These are phyloP conservation scores for Phanerochaete sordida DNA, from an alignment of 768 basidiomycete genomes.

Conservation along the genomic window DNA sequence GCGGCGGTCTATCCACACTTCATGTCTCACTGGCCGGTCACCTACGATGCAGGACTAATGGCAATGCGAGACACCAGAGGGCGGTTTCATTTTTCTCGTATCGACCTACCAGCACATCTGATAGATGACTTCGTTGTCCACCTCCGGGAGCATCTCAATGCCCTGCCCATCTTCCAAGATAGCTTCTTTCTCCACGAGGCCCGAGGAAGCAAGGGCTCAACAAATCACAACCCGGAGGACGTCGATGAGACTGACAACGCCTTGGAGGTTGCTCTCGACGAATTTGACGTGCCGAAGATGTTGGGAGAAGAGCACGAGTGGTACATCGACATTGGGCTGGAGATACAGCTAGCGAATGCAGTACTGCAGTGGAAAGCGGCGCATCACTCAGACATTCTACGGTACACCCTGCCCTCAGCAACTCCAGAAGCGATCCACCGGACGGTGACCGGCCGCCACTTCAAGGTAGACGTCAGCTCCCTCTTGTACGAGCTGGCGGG, in stretches of 20 bases:
- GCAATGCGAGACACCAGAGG: background rate
- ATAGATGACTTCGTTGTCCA: background rate
- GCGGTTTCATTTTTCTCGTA: background rate
- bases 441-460: background rate
- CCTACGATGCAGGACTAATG: background rate
- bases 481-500: background rate
- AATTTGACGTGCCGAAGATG: background rate
- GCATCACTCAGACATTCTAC: background rate
- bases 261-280: background rate
- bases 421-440: background rate
- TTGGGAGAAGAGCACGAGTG: background rate
- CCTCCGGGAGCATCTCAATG: background rate
- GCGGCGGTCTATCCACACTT: background rate
- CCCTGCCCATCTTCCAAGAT: background rate
- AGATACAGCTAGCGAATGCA: background rate
- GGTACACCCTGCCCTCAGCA: background rate
- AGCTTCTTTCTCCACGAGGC: background rate
- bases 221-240: background rate
- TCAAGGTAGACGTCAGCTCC: background rate
- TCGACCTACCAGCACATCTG: background rate
- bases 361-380: background rate
- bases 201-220: background rate
- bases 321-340: background rate
- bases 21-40: background rate
- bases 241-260: background rate